Evolutionary conservation across 2,329 filamentous ascomycete genomes (phyloP), one percentile per base, ranked within the genome.

Genomic region (Capronia americana): DNA sequence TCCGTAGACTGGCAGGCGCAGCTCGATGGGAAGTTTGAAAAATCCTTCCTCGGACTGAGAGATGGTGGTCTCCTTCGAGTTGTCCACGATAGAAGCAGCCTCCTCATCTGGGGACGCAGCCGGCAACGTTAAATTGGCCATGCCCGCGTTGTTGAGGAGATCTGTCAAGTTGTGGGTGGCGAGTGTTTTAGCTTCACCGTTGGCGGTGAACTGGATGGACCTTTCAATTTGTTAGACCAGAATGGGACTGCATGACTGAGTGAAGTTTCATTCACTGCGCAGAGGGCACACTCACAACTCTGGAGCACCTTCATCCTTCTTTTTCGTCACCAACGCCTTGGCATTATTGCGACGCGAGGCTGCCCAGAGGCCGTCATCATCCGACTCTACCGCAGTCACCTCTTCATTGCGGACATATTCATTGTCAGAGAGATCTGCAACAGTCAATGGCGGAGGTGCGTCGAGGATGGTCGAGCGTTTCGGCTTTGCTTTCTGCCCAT

Each of bases 1-100:
- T 3, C 78, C 75, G 69, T 85, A 85, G 44, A 85, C 76, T 20
- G 78, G 77, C 67, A 84, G 82, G 14, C 83, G 78, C 4, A 85
- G 68, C 69, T 85, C 83, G 12, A 17, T 44, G 38, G 17, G 14
- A 44, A n/a, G 5, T 2, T n/a, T 1, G 38, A n/a, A 44, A n/a
- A 44, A 44, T 0, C 38, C 38, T 44, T 44, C 3, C 17, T 44
- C 14, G 4, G 14, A 2, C 6, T 44, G 17, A 44, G 14, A 6
- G 20, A 8, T 17, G 2, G 4, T 44, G 38, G 38, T 44, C 2
- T 44, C 14, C 20, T n/a, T n/a, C 2, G 14, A n/a, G 5, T 44
- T 20, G 38, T 44, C 17, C 17, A 44, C 3, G 6, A n/a, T n/a
- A 17, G 17, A 6, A 44, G 38, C 38, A 44, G 38, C 38, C 14